Evolutionary conservation across 805 yeast species (phyloP), one percentile per base, ranked within the genome.

Genomic region (Hanseniaspora nectarophila): DNA sequence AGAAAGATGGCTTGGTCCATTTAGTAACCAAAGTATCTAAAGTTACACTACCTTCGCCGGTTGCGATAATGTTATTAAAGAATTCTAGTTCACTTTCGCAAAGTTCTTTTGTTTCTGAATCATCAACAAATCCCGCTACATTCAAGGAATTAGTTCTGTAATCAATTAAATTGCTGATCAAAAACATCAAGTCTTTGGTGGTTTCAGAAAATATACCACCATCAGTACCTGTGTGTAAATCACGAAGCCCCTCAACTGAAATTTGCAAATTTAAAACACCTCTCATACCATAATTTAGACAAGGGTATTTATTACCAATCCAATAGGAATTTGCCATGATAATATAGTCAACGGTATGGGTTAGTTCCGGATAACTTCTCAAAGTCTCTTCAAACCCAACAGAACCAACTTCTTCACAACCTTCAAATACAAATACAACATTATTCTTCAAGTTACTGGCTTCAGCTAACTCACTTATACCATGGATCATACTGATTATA

Each of bases 321-420:
- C 98, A 92, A 61, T 88, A 87, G 3, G 95, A 86, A 62, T 92
- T 90, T 56, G 95, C 82, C 57, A 90, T 73, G 56, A 90, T 67
- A 40, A 90, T 80, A 94, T 95, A 89, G 67, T 90, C 97, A 53
- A 92, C 78, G 8, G 70, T 63, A 9, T 74, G 70, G 1, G 89
- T 89, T 59, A 89, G 78, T 4, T 76, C 55, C 53, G 72, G 70
- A 60, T 81, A 67, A 31, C 72, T 63, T 24, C 62, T 60, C n/a
- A 90, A 75, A 0, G 82, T 80, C 3, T 78, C 73, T 59, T 80
- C 80, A 62, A 90, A 87, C 0, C 97, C 96, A 59, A 75, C 76
- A 0, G 95, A 85, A 0, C 97, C 97, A 54, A 85, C 76, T 64
- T 90, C 98, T 66, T 92, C 98, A 64, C 88, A 96, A 43, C 98